Conservation (phyloP, 1,284 basidiomycete genomes). For the Tilletia setariae region DNA sequence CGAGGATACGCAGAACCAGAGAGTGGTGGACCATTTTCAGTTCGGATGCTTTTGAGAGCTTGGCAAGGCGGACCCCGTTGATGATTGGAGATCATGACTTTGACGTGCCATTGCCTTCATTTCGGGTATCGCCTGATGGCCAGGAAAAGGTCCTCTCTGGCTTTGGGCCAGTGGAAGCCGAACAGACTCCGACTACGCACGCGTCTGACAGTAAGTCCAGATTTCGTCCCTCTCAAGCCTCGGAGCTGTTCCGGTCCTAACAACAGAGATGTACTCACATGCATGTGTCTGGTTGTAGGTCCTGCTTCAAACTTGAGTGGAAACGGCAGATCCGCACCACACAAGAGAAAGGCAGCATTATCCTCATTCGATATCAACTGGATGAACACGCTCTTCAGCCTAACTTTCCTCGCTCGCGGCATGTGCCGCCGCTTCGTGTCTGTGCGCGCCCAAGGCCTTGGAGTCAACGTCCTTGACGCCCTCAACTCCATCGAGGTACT, state of each 20-base stretch:
- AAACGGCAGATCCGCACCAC: not conserved
- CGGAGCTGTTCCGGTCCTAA: too few relatives aligned
- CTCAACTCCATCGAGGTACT: slow-evolving; percentile 11
- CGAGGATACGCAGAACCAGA: not conserved
- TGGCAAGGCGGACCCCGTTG: not conserved
- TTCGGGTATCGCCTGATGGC: not conserved
- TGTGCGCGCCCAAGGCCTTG: not conserved
- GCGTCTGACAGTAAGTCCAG: not conserved
- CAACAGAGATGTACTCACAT: too few relatives aligned
- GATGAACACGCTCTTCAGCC: slow-evolving; percentile 4
- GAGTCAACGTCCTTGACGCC: slow-evolving; percentile 5
- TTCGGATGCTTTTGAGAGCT: not conserved
- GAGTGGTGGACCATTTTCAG: not conserved
- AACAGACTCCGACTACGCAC: not conserved
- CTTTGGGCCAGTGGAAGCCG: not conserved
- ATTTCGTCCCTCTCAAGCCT: too few relatives aligned
- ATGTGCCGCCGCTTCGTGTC: not conserved
- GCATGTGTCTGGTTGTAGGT: not conserved
- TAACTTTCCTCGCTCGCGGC: slow-evolving; percentile 8
- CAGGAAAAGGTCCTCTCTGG: not conserved
- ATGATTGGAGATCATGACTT: not conserved
- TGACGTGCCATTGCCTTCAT: not conserved
- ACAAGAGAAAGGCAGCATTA: not conserved
- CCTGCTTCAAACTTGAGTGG: not conserved
- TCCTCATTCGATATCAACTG: not conserved